A percentile compares a stretch with the other conserved stretches of the same genome.
Evolutionary conservation across 139 green algal species (phyloP).

Genomic region (Klebsormidium nitens): DNA sequence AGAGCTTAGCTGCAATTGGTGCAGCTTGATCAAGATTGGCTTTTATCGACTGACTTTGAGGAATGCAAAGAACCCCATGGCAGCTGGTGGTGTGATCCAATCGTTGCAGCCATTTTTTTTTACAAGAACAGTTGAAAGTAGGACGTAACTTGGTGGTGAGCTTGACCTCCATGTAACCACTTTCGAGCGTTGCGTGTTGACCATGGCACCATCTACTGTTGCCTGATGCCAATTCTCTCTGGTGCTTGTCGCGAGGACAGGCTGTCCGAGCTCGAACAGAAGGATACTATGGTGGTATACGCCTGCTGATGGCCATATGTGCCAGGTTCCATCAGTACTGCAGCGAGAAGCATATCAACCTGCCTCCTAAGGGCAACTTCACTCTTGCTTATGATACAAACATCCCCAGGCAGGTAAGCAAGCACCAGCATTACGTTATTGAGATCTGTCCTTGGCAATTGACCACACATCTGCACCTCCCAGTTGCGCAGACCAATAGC

Average conservation of each 20-base stretch:
- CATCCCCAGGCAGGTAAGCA: conserved; percentile 60
- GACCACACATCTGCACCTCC: background rate
- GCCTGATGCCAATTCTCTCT: background rate
- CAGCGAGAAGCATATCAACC: conserved; percentile 31
- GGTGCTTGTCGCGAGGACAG: background rate
- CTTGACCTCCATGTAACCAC: background rate
- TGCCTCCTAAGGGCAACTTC: conserved; percentile 55
- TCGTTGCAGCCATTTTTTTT: too few relatives aligned
- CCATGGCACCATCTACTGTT: background rate
- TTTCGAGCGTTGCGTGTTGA: background rate
- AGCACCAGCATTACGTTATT: too few relatives aligned
- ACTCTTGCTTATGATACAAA: conserved; percentile 72
- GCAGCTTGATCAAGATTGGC: too few relatives aligned
- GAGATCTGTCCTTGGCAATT: background rate
- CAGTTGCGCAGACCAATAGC: background rate
- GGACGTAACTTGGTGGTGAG: too few relatives aligned
- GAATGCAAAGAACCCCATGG: too few relatives aligned
- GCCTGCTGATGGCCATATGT: conserved; percentile 72
- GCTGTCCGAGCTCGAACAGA: conserved; percentile 15
- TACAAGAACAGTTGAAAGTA: too few relatives aligned
- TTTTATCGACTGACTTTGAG: too few relatives aligned
- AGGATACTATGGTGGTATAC: conserved; percentile 75
- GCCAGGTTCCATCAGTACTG: conserved; percentile 64
- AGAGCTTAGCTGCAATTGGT: too few relatives aligned
- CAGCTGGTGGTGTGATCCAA: too few relatives aligned